Percentiles rank a stretch among this genome's conserved stretches.
Evolutionary conservation across 805 yeast species (phyloP).

Genomic region (Hagleromyces aurorensis): DNA sequence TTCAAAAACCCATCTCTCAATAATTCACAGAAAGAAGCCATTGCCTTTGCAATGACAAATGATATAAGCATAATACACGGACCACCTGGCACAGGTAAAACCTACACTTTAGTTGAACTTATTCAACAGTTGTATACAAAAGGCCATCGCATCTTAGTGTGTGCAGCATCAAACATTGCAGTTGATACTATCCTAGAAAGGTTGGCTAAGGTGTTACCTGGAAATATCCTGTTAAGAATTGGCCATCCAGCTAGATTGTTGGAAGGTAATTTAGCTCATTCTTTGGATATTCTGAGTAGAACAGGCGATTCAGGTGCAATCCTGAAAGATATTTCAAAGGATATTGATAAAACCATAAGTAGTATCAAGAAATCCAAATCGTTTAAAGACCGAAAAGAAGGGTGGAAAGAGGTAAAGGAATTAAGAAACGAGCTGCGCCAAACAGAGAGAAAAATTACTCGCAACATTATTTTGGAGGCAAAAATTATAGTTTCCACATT

Average conservation of each 20-base stretch:
- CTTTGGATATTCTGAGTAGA: slow-evolving; percentile 65
- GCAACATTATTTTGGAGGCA: slow-evolving; percentile 49
- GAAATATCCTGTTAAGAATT: slow-evolving; percentile 56
- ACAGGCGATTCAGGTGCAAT: slow-evolving; percentile 51
- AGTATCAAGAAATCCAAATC: slow-evolving; percentile 53
- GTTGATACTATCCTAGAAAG: slow-evolving; percentile 88
- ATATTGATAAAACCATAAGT: slow-evolving; percentile 54
- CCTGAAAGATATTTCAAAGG: slow-evolving; percentile 58
- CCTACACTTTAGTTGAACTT: slow-evolving; percentile 76
- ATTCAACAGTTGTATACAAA: slow-evolving; percentile 58
- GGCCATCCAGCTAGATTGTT: slow-evolving; percentile 92
- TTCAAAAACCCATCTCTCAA: slow-evolving; percentile 34
- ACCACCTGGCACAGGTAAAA: slow-evolving; percentile 77
- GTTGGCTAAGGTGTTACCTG: slow-evolving; percentile 38
- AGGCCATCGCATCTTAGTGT: slow-evolving; percentile 62
- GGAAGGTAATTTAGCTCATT: slow-evolving; percentile 53
- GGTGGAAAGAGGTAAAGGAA: slow-evolving; percentile 61
- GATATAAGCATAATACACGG: slow-evolving; percentile 60
- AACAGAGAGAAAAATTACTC: slow-evolving; percentile 57
- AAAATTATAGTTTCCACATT: slow-evolving; percentile 74
- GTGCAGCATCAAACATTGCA: slow-evolving; percentile 91
- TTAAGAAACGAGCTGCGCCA: slow-evolving; percentile 60
- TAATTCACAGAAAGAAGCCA: slow-evolving; percentile 65
- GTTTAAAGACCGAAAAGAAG: slow-evolving; percentile 54
- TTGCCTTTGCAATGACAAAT: slow-evolving; percentile 53